Evolutionary conservation across 2,329 filamentous ascomycete species (phyloP).

Genomic region (Akanthomyces uredinophilus): DNA sequence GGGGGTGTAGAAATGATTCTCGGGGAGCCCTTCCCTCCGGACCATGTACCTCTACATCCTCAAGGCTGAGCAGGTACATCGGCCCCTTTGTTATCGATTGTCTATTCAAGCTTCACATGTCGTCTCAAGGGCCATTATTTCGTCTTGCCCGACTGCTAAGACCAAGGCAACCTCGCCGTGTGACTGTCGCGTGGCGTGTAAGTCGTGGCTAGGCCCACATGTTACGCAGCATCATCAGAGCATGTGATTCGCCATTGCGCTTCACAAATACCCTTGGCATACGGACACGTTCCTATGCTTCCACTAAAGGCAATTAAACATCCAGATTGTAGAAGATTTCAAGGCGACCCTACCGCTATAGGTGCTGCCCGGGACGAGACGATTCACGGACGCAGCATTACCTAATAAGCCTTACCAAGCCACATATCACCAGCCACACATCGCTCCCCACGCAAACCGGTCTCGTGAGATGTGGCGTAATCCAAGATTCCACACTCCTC

Average conservation of each 20-base stretch:
- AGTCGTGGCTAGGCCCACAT: constrained; percentile 1
- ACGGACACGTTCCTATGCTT: not conserved
- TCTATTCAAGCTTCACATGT: not conserved
- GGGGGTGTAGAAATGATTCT: not conserved
- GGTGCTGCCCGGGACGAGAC: not conserved
- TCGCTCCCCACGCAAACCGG: not conserved
- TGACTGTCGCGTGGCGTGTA: not conserved
- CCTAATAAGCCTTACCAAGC: not conserved
- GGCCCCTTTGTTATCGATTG: too few relatives aligned
- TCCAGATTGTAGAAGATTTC: not conserved
- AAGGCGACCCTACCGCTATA: not conserved
- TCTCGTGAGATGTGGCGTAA: constrained; percentile 13
- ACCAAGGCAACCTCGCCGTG: not conserved
- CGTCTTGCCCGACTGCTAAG: not conserved
- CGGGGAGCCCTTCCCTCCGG: not conserved
- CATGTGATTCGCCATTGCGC: constrained; percentile 3
- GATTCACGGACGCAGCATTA: not conserved
- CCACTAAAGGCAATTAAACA: not conserved
- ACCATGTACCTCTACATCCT: not conserved
- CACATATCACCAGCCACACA: constrained; percentile 4
- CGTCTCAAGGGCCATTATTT: not conserved
- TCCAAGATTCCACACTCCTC: constrained; percentile 8
- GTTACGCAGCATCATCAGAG: constrained; percentile 3
- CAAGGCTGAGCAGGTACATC: not conserved
- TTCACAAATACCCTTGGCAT: not conserved